Evolutionary conservation across 768 basidiomycete species (phyloP).

Genomic region (Leccinum ochraceum): DNA sequence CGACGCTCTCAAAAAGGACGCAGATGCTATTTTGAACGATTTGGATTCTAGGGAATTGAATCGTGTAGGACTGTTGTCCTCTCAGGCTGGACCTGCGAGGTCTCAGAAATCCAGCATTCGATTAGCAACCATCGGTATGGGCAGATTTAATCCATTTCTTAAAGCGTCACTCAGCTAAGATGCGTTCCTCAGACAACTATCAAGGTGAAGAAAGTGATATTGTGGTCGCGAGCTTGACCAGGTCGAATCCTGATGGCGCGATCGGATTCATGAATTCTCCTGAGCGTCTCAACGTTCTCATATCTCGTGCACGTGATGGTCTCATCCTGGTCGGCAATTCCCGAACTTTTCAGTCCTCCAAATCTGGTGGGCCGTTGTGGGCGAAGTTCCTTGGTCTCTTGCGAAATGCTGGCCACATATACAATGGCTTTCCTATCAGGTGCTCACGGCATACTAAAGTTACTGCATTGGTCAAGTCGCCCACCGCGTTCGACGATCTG

Average conservation of each 20-base stretch:
- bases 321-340: slow-evolving; percentile 68
- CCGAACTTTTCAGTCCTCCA: slow-evolving; percentile 54
- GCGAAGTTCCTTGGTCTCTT: slow-evolving; percentile 47
- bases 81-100: slow-evolving; percentile 35
- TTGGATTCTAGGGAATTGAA: slow-evolving; percentile 59
- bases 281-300: slow-evolving; percentile 68
- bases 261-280: slow-evolving; percentile 76
- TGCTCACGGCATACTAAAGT: slow-evolving; percentile 57
- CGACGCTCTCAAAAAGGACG: slow-evolving; percentile 42
- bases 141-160: background rate
- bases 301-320: slow-evolving; percentile 67
- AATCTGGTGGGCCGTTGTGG: slow-evolving; percentile 57
- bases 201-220: slow-evolving; percentile 77
- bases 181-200: slow-evolving; percentile 56
- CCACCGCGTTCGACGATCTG: slow-evolving; percentile 49
- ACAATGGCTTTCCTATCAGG: slow-evolving; percentile 57
- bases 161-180: background rate
- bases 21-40: slow-evolving; percentile 63
- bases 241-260: slow-evolving; percentile 54
- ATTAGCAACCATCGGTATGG: slow-evolving; percentile 64
- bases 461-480: slow-evolving; percentile 38
- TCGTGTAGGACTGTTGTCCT: slow-evolving; percentile 52
- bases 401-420: slow-evolving; percentile 44
- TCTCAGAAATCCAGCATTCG: slow-evolving; percentile 48
- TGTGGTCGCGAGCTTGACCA: slow-evolving; percentile 58